Conservation (phyloP, 306 rosid species). For the Hippophae rhamnoides region DNA sequence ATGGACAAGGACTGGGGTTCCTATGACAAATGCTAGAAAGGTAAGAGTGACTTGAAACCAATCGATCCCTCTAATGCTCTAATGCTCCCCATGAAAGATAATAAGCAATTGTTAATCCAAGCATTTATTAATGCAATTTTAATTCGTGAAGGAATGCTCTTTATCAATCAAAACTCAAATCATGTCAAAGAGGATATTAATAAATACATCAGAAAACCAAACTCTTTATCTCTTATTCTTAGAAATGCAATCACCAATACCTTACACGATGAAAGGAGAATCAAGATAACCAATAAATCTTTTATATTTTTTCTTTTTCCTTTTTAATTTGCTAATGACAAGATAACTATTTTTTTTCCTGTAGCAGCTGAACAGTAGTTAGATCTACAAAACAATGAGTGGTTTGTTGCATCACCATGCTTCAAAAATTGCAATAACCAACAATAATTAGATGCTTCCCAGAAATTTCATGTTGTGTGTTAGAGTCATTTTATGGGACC, state of each 20-base stretch:
- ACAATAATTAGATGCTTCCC: too few relatives aligned
- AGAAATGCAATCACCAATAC: background rate
- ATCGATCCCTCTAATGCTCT: constrained; percentile 70
- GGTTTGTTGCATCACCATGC: too few relatives aligned
- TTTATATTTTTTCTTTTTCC: too few relatives aligned
- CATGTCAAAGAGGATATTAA: background rate
- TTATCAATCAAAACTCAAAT: constrained; percentile 16
- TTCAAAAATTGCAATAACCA: too few relatives aligned
- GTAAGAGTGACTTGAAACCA: constrained; percentile 53
- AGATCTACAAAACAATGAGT: too few relatives aligned
- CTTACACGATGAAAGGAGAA: background rate
- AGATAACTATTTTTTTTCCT: too few relatives aligned
- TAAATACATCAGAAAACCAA: background rate
- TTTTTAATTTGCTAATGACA: too few relatives aligned
- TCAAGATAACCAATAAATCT: too few relatives aligned
- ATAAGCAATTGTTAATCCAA: constrained; percentile 45
- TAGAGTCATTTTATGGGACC: too few relatives aligned
- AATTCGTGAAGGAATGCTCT: constrained; percentile 43
- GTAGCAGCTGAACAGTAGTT: too few relatives aligned
- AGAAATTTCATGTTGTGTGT: too few relatives aligned
- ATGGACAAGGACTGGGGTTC: constrained; percentile 42
- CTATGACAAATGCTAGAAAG: too few relatives aligned
- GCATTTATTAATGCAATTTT: constrained; percentile 45
- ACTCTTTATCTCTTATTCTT: background rate
- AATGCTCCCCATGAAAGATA: constrained; percentile 46